Base-by-base conservation (phyloP, 805 yeast genomes). In the Starmerella vaccinii region DNA sequence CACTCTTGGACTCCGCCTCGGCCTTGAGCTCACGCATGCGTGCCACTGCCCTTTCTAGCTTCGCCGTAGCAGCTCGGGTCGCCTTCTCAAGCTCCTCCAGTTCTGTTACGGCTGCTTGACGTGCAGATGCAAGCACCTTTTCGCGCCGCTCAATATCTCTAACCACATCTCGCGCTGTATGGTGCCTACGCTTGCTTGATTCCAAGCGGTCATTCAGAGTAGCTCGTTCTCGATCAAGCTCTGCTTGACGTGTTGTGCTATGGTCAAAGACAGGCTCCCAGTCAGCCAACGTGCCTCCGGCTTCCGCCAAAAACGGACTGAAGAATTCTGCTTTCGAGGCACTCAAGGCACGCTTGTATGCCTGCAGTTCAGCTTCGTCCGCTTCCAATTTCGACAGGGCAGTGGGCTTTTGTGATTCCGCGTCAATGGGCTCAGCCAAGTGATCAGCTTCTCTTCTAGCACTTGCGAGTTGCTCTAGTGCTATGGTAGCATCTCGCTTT, bases 21-120 rank as follows among this genome's bases (percentile, higher is more conserved):
- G 73, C 70, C 55, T 82, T 80, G 8, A 83, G 84, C 47, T 83
- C 88, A 32, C 71, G 73, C 40, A 86, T 73, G 59, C 95, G 74
- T 47, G 84, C 94, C 2, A 26, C 37, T 1, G 54, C 53, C 16
- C 58, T 55, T 19, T 52, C 59, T 4, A 45, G 38, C 33, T 50
- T 44, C 7, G 34, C 49, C 9, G 16, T 23, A 1, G 55, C 56
- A n/a, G 56, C 49, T 34, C 55, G 60, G 9, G 61, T 49, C n/a
- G 62, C 61, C 9, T 53, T 55, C 45, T 59, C 61, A 26, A 56
- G 19, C 19, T 33, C 38, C 19, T 46, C 55, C n/a, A 50, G 49
- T n/a, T 59, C 55, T 4, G 48, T 26, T 9, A 47, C 46, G 6
- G 49, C 26, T 6, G 48, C 32, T 4, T 57, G 46, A 15, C 53